Conservation (phyloP, 306 rosid genomes). For the Lathyrus aphaca region DNA sequence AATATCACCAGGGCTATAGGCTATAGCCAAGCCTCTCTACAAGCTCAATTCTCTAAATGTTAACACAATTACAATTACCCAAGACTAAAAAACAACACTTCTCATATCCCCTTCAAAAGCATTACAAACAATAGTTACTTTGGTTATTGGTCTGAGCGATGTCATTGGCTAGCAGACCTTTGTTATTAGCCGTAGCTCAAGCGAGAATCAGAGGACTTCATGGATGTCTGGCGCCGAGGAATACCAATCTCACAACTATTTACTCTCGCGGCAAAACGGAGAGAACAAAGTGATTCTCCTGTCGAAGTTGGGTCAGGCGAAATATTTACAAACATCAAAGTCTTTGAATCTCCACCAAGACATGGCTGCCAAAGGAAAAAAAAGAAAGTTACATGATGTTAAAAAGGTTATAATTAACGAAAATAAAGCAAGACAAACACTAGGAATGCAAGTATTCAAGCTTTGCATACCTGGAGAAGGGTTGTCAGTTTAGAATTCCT, state of each 20-base stretch:
- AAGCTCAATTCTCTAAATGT: constrained; percentile 31
- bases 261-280: constrained; percentile 87
- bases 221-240: constrained; percentile 83
- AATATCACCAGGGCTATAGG: constrained; percentile 40
- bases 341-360: constrained; percentile 91
- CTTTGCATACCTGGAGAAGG: constrained; percentile 77
- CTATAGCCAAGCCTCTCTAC: constrained; percentile 45
- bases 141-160: constrained; percentile 17
- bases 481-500: constrained; percentile 89
- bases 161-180: constrained; percentile 1
- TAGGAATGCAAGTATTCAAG: background rate
- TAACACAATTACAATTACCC: constrained; percentile 16
- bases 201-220: constrained; percentile 63
- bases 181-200: constrained; percentile 60
- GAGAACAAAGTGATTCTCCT: constrained; percentile 87
- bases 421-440: constrained; percentile 7
- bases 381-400: background rate
- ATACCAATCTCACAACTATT: constrained; percentile 91
- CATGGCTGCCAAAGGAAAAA: constrained; percentile 66
- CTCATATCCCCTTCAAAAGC: background rate
- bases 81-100: constrained; percentile 30
- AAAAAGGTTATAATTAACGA: background rate
- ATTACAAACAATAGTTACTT: constrained; percentile 37
- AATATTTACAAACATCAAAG: constrained; percentile 83
- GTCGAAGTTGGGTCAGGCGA: constrained; percentile 81